Evolutionary conservation across 768 basidiomycete species (phyloP).

Genomic region (Cystofilobasidium bisporidii): DNA sequence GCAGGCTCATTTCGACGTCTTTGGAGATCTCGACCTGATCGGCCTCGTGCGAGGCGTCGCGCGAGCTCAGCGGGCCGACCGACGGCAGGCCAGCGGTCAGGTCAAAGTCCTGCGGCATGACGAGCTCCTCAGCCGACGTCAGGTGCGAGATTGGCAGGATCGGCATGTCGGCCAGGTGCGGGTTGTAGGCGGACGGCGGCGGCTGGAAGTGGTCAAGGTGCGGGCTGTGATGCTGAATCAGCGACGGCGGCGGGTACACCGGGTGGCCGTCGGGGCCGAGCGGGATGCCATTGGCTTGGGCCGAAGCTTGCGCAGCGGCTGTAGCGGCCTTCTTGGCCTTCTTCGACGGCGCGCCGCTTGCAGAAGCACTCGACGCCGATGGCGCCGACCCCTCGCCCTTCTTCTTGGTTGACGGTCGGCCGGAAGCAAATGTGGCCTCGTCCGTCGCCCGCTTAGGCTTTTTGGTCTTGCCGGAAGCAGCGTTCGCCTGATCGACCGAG

Average conservation of each 20-base stretch:
- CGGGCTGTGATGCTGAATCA: not conserved
- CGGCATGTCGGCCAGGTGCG: slow-evolving; percentile 1
- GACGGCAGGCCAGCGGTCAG: slow-evolving; percentile 4
- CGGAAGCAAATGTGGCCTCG: not conserved
- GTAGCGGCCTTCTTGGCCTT: not conserved
- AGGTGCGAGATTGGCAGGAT: not conserved
- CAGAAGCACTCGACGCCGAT: not conserved
- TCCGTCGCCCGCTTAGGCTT: not conserved
- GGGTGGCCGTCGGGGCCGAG: not conserved
- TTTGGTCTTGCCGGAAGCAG: slow-evolving; percentile 10
- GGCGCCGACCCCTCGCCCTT: slow-evolving; percentile 11
- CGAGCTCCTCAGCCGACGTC: not conserved
- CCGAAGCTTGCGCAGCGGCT: not conserved
- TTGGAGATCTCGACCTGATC: slow-evolving; percentile 22
- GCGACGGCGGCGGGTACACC: not conserved
- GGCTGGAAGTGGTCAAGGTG: not conserved
- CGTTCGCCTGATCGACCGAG: slow-evolving; percentile 21
- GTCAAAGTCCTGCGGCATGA: not conserved
- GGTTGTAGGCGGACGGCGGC: not conserved
- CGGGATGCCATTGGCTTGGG: not conserved
- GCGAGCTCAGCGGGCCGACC: not conserved
- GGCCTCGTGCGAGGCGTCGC: slow-evolving; percentile 1
- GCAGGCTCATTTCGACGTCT: slow-evolving; percentile 25
- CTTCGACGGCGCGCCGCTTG: not conserved
- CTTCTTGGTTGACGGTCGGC: slow-evolving; percentile 5